These are phyloP conservation scores for Amanita muscaria DNA, from an alignment of 768 basidiomycete species.

Conservation along the genomic window DNA sequence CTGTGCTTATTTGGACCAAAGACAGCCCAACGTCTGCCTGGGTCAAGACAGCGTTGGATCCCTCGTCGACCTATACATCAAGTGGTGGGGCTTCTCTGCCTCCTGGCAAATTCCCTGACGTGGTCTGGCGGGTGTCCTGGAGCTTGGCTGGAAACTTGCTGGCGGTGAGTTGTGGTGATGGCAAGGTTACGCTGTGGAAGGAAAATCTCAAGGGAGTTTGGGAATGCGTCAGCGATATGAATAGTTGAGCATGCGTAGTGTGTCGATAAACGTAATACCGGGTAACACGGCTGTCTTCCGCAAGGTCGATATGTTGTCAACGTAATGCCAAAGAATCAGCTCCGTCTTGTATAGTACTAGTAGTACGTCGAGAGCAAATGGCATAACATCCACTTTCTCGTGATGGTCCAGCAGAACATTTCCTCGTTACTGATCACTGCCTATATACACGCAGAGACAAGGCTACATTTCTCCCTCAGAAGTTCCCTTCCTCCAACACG, in stretches of 20 bases:
- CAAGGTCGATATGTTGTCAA: too few relatives aligned
- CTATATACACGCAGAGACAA: too few relatives aligned
- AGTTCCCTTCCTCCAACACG: too few relatives aligned
- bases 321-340: too few relatives aligned
- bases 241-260: slow-evolving; percentile 46
- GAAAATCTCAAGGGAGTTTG: slow-evolving; percentile 91
- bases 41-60: slow-evolving; percentile 76
- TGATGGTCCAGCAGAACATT: too few relatives aligned
- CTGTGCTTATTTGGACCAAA: slow-evolving; percentile 88
- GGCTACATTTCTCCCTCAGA: too few relatives aligned
- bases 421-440: too few relatives aligned
- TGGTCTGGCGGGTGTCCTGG: slow-evolving; percentile 99
- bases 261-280: too few relatives aligned
- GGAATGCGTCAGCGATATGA: slow-evolving; percentile 96
- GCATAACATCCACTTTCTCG: too few relatives aligned
- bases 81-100: slow-evolving; percentile 33
- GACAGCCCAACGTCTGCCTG: slow-evolving; percentile 66
- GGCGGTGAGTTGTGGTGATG: slow-evolving; percentile 95
- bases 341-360: too few relatives aligned
- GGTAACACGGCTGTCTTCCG: too few relatives aligned
- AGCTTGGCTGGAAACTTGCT: slow-evolving; percentile 92
- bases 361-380: too few relatives aligned
- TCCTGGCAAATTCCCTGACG: slow-evolving; percentile 87
- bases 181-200: slow-evolving; percentile 98
- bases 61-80: slow-evolving; percentile 42